A percentile compares a stretch with the other conserved stretches of the same genome.
These are phyloP conservation scores for Talaromyces ruber DNA, from an alignment of 495 filamentous ascomycete genomes.

Conservation along the genomic window DNA sequence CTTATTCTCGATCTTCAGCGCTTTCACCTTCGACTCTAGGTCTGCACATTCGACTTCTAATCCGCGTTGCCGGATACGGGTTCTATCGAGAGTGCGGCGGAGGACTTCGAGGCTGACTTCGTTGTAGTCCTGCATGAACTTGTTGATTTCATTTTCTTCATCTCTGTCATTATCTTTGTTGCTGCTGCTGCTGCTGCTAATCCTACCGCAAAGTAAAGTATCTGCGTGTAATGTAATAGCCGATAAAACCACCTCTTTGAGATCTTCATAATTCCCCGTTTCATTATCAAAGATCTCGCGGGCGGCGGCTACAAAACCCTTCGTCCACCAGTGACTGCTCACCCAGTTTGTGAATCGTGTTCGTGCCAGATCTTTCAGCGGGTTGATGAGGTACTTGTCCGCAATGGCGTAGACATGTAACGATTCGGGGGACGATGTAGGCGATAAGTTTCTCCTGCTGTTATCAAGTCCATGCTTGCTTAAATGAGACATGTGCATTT, in stretches of 20 bases:
- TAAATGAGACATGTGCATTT: not conserved
- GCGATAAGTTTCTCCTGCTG: not conserved
- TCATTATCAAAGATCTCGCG: conserved; percentile 15
- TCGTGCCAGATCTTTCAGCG: conserved; percentile 19
- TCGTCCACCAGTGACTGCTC: conserved; percentile 4
- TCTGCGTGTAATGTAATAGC: conserved; percentile 1
- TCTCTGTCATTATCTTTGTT: not conserved
- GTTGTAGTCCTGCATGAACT: conserved; percentile 4
- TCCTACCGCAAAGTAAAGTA: not conserved
- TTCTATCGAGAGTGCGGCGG: not conserved
- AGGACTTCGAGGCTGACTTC: conserved; percentile 3
- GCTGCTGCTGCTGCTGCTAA: not conserved
- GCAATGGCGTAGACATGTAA: conserved; percentile 25
- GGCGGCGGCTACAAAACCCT: conserved; percentile 15
- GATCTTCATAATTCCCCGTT: conserved; percentile 4
- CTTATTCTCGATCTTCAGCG: conserved; percentile 4
- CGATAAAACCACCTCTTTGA: conserved; percentile 3
- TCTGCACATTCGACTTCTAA: conserved; percentile 2
- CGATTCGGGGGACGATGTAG: conserved; percentile 8
- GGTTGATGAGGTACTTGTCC: conserved; percentile 24
- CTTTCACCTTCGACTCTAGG: not conserved
- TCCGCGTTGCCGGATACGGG: not conserved
- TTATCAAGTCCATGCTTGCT: not conserved
- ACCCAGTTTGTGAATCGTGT: conserved; percentile 19
- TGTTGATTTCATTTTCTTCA: not conserved